A percentile compares a stretch with the other conserved stretches of the same genome.
These are phyloP conservation scores for Firmiana major DNA, from an alignment of 345 rosid genomes.

Conservation along the genomic window DNA sequence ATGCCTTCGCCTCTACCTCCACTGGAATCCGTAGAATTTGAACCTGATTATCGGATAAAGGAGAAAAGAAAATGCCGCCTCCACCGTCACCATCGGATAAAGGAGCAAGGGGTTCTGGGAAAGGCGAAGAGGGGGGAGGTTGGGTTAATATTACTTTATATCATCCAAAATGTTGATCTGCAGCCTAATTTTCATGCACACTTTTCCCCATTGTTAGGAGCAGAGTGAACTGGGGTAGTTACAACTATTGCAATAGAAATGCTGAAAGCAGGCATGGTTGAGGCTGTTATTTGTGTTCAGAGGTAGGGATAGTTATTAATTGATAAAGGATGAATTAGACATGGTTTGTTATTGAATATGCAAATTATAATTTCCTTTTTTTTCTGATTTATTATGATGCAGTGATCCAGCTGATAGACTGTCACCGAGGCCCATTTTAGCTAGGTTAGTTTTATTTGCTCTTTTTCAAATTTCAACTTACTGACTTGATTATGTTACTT, in stretches of 20 bases:
- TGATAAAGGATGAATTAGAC: background rate
- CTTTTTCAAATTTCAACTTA: conserved; percentile 10
- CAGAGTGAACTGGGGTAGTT: conserved; percentile 97
- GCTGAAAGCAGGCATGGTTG: conserved; percentile 84
- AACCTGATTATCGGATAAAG: too few relatives aligned
- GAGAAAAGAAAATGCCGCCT: too few relatives aligned
- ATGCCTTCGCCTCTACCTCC: too few relatives aligned
- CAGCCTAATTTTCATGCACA: conserved; percentile 6
- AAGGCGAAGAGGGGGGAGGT: background rate
- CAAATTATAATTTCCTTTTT: background rate
- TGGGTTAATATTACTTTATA: background rate
- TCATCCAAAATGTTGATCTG: background rate
- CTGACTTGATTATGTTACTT: conserved; percentile 5
- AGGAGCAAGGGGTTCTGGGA: background rate
- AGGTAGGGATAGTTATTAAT: conserved; percentile 42
- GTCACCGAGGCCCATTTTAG: conserved; percentile 84
- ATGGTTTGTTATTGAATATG: background rate
- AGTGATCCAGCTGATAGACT: conserved; percentile 94
- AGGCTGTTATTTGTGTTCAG: conserved; percentile 94
- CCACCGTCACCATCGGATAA: too few relatives aligned
- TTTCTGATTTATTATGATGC: conserved; percentile 15
- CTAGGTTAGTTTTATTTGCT: conserved; percentile 48
- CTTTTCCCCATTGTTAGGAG: conserved; percentile 50
- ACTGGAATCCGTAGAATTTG: too few relatives aligned
- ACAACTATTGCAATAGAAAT: conserved; percentile 94